These are phyloP conservation scores for Alternaria viburni DNA, from an alignment of 2,329 filamentous ascomycete genomes.

Conservation along the genomic window DNA sequence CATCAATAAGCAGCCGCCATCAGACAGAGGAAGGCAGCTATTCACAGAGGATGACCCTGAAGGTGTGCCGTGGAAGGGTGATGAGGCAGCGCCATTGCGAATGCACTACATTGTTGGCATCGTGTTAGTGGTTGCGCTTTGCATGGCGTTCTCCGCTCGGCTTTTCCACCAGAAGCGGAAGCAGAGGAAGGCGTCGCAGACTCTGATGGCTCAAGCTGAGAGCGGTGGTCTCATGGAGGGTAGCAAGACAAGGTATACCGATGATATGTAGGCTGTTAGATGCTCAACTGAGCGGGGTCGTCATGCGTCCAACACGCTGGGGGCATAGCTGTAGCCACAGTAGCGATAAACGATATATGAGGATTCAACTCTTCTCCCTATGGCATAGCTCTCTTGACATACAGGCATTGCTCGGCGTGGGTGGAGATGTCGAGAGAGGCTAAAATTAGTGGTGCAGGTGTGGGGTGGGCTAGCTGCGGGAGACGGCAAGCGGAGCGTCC, in stretches of 20 bases:
- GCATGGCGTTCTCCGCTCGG: background rate
- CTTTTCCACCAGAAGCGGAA: background rate
- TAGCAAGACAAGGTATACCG: background rate
- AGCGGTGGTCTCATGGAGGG: background rate
- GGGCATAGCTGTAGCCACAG: background rate
- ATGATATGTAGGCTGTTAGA: background rate
- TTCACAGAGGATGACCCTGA: background rate
- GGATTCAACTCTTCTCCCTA: background rate
- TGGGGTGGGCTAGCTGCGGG: constrained; percentile 10
- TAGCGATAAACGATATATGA: background rate
- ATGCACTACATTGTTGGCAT: background rate
- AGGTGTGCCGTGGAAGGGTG: background rate
- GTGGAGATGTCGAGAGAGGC: background rate
- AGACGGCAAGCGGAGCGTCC: constrained; percentile 10
- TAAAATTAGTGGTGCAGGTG: constrained; percentile 2
- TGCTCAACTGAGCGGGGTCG: background rate
- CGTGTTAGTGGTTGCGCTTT: background rate
- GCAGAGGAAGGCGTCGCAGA: background rate
- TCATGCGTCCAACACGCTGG: background rate
- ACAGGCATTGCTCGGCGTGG: background rate
- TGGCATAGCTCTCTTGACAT: background rate
- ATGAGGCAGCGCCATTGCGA: background rate
- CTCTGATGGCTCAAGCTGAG: background rate
- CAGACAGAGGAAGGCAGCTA: background rate
- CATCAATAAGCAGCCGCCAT: background rate